Base-by-base conservation (phyloP, 176 grass and related monocot genomes). In the Areca catechu region DNA sequence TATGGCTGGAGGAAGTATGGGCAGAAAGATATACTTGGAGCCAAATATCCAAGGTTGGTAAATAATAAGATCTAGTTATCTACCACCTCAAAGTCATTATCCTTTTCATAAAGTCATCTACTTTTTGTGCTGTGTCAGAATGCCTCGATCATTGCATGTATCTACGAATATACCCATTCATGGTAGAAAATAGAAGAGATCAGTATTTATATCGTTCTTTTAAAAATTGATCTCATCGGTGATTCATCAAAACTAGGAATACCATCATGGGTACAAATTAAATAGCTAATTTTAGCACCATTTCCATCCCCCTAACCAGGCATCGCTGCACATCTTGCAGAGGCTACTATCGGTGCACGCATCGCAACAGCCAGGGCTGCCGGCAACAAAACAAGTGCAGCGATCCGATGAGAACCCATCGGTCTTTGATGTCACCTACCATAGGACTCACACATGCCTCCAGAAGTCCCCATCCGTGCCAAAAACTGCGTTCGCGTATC, bases 271-370 rank as follows among this genome's bases (percentile, higher is more conserved):
- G 7, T 43, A 12, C 10, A n/a, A n/a, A n/a, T 25, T 25, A 43
- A 0, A 43, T 43, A 43, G 7, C 0, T 14, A 43, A 10, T 43
- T 12, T 1, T 43, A 12, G 10, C 30, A 34, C 4, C 24, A 27
- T 27, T 4, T 27, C 24, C 24, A 4, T 27, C 24, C 27, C 27
- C 6, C 27, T 29, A 29, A 29, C 27, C 27, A 29, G 27, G 27
- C 27, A 6, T 29, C 1, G 34, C 14, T 9, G 34, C 34, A 14
- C 34, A 22, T 4, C 3, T 58, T 67, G 71, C 80, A 96, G 91
- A 52, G 66, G 83, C 51, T 98, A 98, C 81, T 98, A 92, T 83
- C 77, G 93, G 67, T 98, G 93, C 78, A 98, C 81, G 51, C 73
- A 92, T 63, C 75, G 83, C 5, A 51, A 80, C 75, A 65, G 81